Conservation (phyloP, 331 rosid species). For the Acacia concinna region DNA sequence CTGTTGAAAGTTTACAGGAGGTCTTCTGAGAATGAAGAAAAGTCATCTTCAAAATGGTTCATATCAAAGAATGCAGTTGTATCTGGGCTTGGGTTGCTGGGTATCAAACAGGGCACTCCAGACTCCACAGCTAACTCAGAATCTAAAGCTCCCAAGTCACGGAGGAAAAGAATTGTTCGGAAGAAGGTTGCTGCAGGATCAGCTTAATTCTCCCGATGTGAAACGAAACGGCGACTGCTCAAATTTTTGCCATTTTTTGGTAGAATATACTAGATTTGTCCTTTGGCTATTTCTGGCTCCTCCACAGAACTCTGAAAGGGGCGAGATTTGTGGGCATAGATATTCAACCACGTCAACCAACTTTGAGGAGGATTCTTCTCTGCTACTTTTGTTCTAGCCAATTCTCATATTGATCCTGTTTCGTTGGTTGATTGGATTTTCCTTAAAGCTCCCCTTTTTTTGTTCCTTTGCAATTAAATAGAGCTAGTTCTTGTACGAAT, state of each 20-base stretch:
- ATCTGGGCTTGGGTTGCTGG: slow-evolving; percentile 74
- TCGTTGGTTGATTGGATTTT: background rate
- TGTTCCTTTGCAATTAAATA: background rate
- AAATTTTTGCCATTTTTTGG: slow-evolving; percentile 33
- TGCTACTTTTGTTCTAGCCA: background rate
- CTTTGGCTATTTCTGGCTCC: background rate
- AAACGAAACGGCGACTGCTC: slow-evolving; percentile 13
- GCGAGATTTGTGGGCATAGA: background rate
- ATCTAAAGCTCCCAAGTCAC: slow-evolving; percentile 47
- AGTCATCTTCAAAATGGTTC: slow-evolving; percentile 63
- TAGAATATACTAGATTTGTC: slow-evolving; percentile 1
- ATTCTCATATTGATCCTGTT: background rate
- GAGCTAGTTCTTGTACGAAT: background rate
- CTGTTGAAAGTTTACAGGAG: slow-evolving; percentile 60
- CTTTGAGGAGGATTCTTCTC: slow-evolving; percentile 8
- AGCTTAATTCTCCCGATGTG: slow-evolving; percentile 22
- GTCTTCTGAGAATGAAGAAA: slow-evolving; percentile 45
- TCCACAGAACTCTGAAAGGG: background rate
- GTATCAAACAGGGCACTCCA: slow-evolving; percentile 50
- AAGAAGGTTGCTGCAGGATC: slow-evolving; percentile 60
- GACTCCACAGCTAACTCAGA: slow-evolving; percentile 41
- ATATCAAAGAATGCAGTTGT: slow-evolving; percentile 65
- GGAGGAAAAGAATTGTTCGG: slow-evolving; percentile 63
- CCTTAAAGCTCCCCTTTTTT: background rate
- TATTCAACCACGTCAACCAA: background rate